phyloP scores from a whole-genome alignment of 352 stramenopile species.

The Globisporangium ultimum region DNA sequence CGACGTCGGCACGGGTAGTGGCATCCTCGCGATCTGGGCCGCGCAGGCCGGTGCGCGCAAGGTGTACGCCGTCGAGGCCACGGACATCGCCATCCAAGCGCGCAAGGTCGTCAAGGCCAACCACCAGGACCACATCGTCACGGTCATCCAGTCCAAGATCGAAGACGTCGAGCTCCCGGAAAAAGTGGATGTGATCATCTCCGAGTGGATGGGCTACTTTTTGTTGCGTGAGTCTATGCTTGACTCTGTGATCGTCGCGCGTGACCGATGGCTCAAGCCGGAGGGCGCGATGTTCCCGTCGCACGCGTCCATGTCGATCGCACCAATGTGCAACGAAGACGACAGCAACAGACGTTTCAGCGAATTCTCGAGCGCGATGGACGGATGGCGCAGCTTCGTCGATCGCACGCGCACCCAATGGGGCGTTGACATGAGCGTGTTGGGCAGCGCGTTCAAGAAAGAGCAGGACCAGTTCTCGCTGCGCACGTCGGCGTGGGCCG shows the following conservation, averaged over 20 bases:
- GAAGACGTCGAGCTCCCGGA: constrained; percentile 97
- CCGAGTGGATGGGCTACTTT: constrained; percentile 99
- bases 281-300: constrained; percentile 98
- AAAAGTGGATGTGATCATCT: constrained; percentile 99
- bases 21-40: constrained; percentile 98
- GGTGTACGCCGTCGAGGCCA: constrained; percentile 97
- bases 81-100: constrained; percentile 97
- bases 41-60: constrained; percentile 97
- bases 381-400: constrained; percentile 80
- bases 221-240: constrained; percentile 99
- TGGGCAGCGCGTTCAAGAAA: constrained; percentile 86
- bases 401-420: constrained; percentile 94
- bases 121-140: constrained; percentile 94
- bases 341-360: constrained; percentile 83
- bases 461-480: constrained; percentile 89
- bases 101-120: constrained; percentile 96
- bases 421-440: constrained; percentile 96
- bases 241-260: constrained; percentile 95
- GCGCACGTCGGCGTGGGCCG: constrained; percentile 80
- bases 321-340: constrained; percentile 94
- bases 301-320: constrained; percentile 97
- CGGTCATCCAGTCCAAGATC: constrained; percentile 98
- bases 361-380: constrained; percentile 85
- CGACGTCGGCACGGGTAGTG: constrained; percentile 98
- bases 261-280: constrained; percentile 96